A percentile compares a stretch with the other conserved stretches of the same genome.
Evolutionary conservation across 192 early-diverging fungal species (phyloP).

Genomic region (Piromyces finnis): DNA sequence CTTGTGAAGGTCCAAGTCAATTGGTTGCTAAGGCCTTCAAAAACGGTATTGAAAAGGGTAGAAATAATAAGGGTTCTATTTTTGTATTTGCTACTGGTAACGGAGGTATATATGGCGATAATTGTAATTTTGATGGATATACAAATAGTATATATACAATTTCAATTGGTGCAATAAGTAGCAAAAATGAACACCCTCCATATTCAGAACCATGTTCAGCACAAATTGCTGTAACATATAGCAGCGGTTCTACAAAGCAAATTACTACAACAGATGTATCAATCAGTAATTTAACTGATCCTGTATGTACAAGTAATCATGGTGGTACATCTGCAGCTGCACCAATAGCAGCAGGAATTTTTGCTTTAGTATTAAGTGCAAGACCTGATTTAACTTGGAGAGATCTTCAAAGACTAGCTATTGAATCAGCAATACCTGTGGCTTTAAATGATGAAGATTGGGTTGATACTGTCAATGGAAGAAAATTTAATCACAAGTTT

Average conservation of each 20-base stretch:
- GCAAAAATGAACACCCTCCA: slow-evolving; percentile 50
- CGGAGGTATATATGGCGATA: slow-evolving; percentile 59
- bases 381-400: slow-evolving; percentile 88
- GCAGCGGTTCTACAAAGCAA: slow-evolving; percentile 32
- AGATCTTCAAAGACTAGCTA: slow-evolving; percentile 73
- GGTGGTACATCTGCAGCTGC: slow-evolving; percentile 94
- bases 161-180: slow-evolving; percentile 74
- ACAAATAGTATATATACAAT: slow-evolving; percentile 95
- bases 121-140: slow-evolving; percentile 96
- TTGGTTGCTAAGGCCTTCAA: slow-evolving; percentile 67
- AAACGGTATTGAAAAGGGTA: slow-evolving; percentile 74
- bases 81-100: slow-evolving; percentile 93
- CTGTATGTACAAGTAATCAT: slow-evolving; percentile 54
- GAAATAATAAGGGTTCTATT: slow-evolving; percentile 65
- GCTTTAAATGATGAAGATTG: slow-evolving; percentile 52
- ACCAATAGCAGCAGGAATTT: slow-evolving; percentile 75
- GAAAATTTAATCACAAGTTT: slow-evolving; percentile 79
- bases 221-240: slow-evolving; percentile 74
- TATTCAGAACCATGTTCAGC: slow-evolving; percentile 83
- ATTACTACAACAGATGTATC: not conserved
- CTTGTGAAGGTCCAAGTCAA: slow-evolving; percentile 66
- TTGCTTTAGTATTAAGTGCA: slow-evolving; percentile 53
- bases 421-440: slow-evolving; percentile 61
- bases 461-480: slow-evolving; percentile 42
- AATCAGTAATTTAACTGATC: not conserved